Base-by-base conservation (phyloP, 192 early-diverging fungal genomes). In the Ambispora gerdemannii region DNA sequence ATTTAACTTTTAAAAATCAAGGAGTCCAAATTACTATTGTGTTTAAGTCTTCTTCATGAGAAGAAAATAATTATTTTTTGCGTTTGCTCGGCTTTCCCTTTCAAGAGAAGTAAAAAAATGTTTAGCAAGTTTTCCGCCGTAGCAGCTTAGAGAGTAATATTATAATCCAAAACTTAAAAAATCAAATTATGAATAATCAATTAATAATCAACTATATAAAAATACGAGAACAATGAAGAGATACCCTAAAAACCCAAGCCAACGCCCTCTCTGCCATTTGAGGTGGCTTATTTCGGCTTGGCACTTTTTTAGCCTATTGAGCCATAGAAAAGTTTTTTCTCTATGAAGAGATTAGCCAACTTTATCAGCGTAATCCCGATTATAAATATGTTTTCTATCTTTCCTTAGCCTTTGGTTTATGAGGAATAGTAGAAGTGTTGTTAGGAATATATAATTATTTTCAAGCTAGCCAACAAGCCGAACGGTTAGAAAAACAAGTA, bases 1-100 rank as follows among this genome's bases (percentile, higher is more conserved):
- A 55, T 55, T 55, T 55, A 55, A 55, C 25, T 55, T 55, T 55
- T 22, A 55, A 55, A 55, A 55, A 55, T 55, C 53, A 55, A 55
- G 53, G 53, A 55, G 17, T 55, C 17, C 53, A 55, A 55, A 55
- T 55, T 25, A 55, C 53, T 11, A 55, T 55, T 55, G 53, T 55
- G 10, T 55, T 55, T 22, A 47, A 47, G 17, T 47, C 43, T 47
- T 47, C 43, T 47, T 47, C 43, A 17, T 6, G 8, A 10, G 43
- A 47, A 17, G 43, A 47, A 47, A 47, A 47, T 47, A 17, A 17
- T 17, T 47, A 47, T 47, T 47, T 47, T 47, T 17, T 47, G 17
- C 6, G 17, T 17, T 47, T 47, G 43, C 43, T 47, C 6, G 43
- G 43, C 43, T 47, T 47, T 47, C 43, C 43, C 17, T 47, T 47